Percentiles rank a stretch among this genome's conserved stretches.
Evolutionary conservation across 139 green algal genomes (phyloP).

Genomic region (Volvox africanus): DNA sequence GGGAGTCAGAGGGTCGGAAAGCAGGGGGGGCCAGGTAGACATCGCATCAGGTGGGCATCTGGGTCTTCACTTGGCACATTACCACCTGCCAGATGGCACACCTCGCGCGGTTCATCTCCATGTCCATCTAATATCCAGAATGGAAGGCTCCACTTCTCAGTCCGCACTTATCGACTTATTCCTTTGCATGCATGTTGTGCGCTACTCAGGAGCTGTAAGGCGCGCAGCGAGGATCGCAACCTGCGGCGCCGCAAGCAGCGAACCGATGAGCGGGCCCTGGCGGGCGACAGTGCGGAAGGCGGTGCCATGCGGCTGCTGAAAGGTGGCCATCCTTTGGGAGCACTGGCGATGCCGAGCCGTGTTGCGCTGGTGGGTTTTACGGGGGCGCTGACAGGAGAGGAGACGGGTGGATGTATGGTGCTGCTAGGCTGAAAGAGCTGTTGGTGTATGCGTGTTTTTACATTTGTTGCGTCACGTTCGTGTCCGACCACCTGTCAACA

Average conservation of each 20-base stretch:
- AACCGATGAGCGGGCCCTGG: slow-evolving; percentile 19
- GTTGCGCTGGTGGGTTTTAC: slow-evolving; percentile 1
- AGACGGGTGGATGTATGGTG: too few species aligned
- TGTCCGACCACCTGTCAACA: too few species aligned
- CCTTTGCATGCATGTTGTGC: neutral
- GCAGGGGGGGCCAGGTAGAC: too few species aligned
- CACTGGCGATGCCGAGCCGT: slow-evolving; percentile 4
- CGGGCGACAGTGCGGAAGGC: neutral
- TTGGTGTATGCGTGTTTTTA: neutral
- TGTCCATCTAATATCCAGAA: too few species aligned
- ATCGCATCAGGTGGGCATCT: too few species aligned
- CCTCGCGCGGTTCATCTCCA: too few species aligned
- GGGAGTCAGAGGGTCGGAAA: too few species aligned
- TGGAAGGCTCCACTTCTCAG: too few species aligned
- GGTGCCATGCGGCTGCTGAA: neutral
- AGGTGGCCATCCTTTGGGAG: neutral
- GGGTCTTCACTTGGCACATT: too few species aligned
- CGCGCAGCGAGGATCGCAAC: slow-evolving; percentile 45
- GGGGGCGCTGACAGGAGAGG: too few species aligned
- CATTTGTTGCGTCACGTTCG: neutral
- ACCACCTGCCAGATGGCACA: too few species aligned
- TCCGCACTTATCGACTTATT: neutral
- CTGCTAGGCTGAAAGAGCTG: too few species aligned
- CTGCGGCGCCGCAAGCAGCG: slow-evolving; percentile 44
- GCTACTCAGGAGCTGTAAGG: slow-evolving; percentile 34